These are phyloP conservation scores for Gracilaria caudata DNA, from an alignment of 23 red algal genomes.

Conservation along the genomic window DNA sequence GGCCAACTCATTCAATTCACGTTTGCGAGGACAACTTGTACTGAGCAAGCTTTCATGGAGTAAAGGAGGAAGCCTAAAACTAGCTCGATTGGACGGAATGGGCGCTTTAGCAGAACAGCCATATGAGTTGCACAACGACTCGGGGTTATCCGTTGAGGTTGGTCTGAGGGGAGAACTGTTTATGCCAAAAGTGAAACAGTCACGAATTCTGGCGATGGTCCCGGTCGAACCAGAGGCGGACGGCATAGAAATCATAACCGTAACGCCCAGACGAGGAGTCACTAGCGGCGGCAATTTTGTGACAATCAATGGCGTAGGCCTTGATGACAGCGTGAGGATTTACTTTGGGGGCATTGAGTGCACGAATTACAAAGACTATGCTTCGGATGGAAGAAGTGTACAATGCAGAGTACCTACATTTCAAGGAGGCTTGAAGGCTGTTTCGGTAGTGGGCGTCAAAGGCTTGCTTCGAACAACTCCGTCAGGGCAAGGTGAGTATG, in stretches of 20 bases:
- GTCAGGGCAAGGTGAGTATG: constrained; percentile 49
- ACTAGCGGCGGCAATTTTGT: constrained; percentile 56
- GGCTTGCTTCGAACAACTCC: constrained; percentile 26
- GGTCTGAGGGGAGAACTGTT: constrained; percentile 52
- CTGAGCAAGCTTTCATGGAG: constrained; percentile 71
- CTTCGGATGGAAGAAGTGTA: constrained; percentile 47
- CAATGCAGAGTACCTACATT: constrained; percentile 39
- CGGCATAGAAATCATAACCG: constrained; percentile 14
- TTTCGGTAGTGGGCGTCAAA: constrained; percentile 36
- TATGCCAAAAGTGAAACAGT: constrained; percentile 72
- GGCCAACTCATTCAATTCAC: constrained; percentile 55
- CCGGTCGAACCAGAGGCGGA: constrained; percentile 33
- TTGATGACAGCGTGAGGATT: constrained; percentile 46
- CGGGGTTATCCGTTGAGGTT: constrained; percentile 55
- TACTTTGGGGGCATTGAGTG: constrained; percentile 55
- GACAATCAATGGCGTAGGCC: constrained; percentile 47
- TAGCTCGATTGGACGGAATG: constrained; percentile 29
- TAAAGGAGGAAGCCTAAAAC: constrained; percentile 20
- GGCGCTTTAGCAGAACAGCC: constrained; percentile 29
- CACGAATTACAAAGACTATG: constrained; percentile 33
- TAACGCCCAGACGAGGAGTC: constrained; percentile 50
- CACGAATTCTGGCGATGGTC: constrained; percentile 39
- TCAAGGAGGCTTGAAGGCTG: constrained; percentile 11
- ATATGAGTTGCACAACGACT: constrained; percentile 49
- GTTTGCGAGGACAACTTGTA: constrained; percentile 47